Base-by-base conservation (phyloP, 2,329 filamentous ascomycete species). In the Phyllachora maydis region DNA sequence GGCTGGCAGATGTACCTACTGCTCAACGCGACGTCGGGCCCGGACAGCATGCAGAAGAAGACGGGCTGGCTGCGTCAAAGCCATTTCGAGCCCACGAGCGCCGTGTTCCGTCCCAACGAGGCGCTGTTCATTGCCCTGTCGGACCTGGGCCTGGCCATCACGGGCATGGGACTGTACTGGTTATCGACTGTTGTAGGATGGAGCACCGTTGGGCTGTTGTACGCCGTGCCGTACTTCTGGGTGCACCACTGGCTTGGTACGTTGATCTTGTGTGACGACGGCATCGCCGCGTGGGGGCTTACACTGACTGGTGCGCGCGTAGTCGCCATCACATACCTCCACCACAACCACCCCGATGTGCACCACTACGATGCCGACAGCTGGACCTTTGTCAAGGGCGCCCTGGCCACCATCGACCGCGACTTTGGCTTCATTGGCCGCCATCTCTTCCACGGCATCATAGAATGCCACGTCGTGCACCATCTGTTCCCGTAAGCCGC, bases 161-260 rank as follows among this genome's bases (percentile, higher is more conserved):
- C 58, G 35, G 43, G 46, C 16, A 49, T 46, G 6, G 51, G 45
- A 7, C 47, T 75, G 20, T 67, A 62, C 40, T 47, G 52, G 26
- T 53, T 52, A 13, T 49, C 56, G 7, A 52, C 56, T 35, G 42
- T 53, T 14, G 49, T 70, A n/a, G 67, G 65, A 18, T 52, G 47
- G 31, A 56, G 54, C 35, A 70, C 58, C 20, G 54, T 69, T 10
- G 46, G 60, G 26, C 47, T 68, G 21, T 47, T 72, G 10, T 76
- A 74, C 41, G 50, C 54, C 14, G 52, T 71, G 17, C 70, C 72
- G 10, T 77, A 72, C 43, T 49, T 93, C 29, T 93, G 85, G 85
- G 83, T 93, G 25, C 91, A 95, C 64, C 82, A 93, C 67, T 95
- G 85, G 85, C 73, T 95, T 28, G 77, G 79, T 88, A 72, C 6